Evolutionary conservation across 768 basidiomycete species (phyloP).

Genomic region (Russula brevipes): DNA sequence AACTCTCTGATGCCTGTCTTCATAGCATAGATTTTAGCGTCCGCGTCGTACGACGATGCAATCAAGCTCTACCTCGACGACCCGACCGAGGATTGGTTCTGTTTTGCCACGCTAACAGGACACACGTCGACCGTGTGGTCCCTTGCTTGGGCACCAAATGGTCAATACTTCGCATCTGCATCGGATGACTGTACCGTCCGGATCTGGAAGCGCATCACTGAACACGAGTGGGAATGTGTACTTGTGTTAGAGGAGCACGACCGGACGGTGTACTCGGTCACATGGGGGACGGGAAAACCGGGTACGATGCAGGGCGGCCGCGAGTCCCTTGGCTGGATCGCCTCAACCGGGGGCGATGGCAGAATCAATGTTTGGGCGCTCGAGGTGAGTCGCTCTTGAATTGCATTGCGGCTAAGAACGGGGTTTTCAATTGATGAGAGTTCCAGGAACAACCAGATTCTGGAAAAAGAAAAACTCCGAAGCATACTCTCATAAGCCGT

Average conservation of each 20-base stretch:
- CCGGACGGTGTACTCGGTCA: slow-evolving; percentile 74
- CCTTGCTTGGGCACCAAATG: slow-evolving; percentile 70
- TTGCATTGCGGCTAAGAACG: background rate
- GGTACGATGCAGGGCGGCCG: slow-evolving; percentile 29
- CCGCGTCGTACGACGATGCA: slow-evolving; percentile 94
- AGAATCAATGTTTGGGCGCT: slow-evolving; percentile 77
- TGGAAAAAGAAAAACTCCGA: slow-evolving; percentile 17
- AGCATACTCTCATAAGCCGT: slow-evolving; percentile 47
- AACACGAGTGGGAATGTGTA: slow-evolving; percentile 60
- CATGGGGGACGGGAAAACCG: slow-evolving; percentile 50
- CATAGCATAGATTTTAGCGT: slow-evolving; percentile 77
- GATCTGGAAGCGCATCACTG: slow-evolving; percentile 70
- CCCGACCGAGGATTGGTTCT: slow-evolving; percentile 91
- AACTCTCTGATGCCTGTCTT: slow-evolving; percentile 22
- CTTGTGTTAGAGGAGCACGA: slow-evolving; percentile 60
- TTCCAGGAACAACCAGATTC: slow-evolving; percentile 1
- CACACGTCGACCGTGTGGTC: slow-evolving; percentile 92
- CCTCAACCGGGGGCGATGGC: slow-evolving; percentile 84
- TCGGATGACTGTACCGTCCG: slow-evolving; percentile 82
- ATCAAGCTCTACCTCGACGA: slow-evolving; percentile 93
- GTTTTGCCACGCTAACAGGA: slow-evolving; percentile 73
- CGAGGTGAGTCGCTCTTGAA: slow-evolving; percentile 36
- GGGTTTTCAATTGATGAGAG: background rate
- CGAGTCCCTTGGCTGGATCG: slow-evolving; percentile 68
- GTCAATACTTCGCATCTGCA: slow-evolving; percentile 76